Conservation (phyloP, 2,329 filamentous ascomycete genomes). For the Exophiala sideris region DNA sequence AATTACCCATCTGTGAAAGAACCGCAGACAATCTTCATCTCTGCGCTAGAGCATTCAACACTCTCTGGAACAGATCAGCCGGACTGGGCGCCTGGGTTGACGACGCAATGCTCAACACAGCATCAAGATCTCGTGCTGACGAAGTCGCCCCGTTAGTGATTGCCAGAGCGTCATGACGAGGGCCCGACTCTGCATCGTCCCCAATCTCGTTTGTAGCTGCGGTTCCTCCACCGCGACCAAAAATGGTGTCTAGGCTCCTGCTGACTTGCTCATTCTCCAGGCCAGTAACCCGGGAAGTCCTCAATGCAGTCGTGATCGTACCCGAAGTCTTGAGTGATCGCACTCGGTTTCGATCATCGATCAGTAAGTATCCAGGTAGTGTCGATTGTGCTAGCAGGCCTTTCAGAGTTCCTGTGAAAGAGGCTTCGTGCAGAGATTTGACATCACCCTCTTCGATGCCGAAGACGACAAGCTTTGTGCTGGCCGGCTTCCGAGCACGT, state of each 20-base stretch:
- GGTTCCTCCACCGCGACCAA: slow-evolving; percentile 3
- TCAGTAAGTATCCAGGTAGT: slow-evolving; percentile 16
- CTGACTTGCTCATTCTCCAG: slow-evolving; percentile 11
- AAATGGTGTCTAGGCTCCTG: slow-evolving; percentile 21
- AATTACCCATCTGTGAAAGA: too few relatives aligned
- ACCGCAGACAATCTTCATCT: neutral
- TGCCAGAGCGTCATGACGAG: neutral
- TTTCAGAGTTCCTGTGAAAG: slow-evolving; percentile 8
- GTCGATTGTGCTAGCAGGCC: slow-evolving; percentile 16
- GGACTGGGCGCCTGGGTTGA: slow-evolving; percentile 19
- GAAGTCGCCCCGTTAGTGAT: neutral
- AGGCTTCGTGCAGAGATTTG: slow-evolving; percentile 11
- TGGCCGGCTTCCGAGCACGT: neutral
- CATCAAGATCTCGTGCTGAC: slow-evolving; percentile 6
- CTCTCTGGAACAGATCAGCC: slow-evolving; percentile 23
- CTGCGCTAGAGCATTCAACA: slow-evolving; percentile 13
- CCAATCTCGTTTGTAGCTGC: neutral
- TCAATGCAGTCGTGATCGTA: neutral
- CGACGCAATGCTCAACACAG: slow-evolving; percentile 17
- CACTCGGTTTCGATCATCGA: slow-evolving; percentile 18
- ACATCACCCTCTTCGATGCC: neutral
- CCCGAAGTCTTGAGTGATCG: slow-evolving; percentile 3
- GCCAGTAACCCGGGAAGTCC: neutral
- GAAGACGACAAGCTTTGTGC: slow-evolving; percentile 12
- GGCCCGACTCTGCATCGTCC: neutral